Base-by-base conservation (phyloP, 768 basidiomycete species). In the Gymnopilus junonius region DNA sequence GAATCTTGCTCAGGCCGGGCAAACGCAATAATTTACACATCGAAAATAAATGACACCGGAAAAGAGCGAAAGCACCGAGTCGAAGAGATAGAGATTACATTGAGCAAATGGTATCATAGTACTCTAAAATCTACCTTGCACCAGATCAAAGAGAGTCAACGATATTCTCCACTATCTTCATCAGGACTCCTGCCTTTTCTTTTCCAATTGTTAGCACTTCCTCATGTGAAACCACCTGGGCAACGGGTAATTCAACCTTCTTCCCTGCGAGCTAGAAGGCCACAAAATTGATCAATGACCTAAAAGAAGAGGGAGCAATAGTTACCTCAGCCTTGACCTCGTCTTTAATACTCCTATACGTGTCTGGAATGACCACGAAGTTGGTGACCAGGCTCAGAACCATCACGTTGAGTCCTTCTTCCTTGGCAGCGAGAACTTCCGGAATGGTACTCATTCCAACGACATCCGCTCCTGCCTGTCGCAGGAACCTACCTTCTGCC, bases 381-480 rank as follows among this genome's bases (percentile, higher is more conserved):
- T 96, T 96, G 27, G 94, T 95, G 27, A 94, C 91, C 59, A 96
- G 82, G 67, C 91, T 94, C 43, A 96, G 78, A 4, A 91, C 94
- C 75, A 92, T 80, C 55, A 91, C 86, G 58, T 91, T 83, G 59
- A 96, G 67, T 0, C 89, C 90, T 70, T 89, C 90, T 71, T 93
- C 88, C 51, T 87, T 76, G 8, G 91, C 94, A 0, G 87, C 91
- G 23, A 95, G 79, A 25, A 96, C 94, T 75, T 96, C 94, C 0
- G 94, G 94, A 15, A 95, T 85, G 0, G 95, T 96, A 67, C 92
- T 94, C 94, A 96, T 96, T 1, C 94, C 94, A 1, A 95, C 94
- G n/a, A 95, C 91, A 68, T 94, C 93, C 1, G 90, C 94, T 3
- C 94, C 94, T 0, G 86, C 87, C 8, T 77, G 75, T 15, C 90